phyloP scores from a whole-genome alignment of 2,329 filamentous ascomycete species.

The Arachnomyces sp. region DNA sequence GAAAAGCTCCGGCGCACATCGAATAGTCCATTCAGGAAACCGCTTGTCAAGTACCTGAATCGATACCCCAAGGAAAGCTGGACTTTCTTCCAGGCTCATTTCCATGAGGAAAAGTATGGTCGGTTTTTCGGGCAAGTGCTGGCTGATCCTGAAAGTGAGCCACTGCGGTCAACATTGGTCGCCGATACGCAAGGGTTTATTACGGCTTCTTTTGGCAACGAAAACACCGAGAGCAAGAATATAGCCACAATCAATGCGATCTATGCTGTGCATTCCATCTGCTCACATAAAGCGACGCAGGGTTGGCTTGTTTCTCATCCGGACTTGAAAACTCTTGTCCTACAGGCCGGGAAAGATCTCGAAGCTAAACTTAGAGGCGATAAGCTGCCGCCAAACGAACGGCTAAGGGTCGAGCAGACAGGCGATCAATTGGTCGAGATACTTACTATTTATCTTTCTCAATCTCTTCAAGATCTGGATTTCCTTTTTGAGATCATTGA shows the following conservation, averaged over 20 bases:
- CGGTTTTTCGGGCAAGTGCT: slow-evolving; percentile 86
- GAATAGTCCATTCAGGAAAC: slow-evolving; percentile 82
- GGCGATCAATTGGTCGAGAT: slow-evolving; percentile 81
- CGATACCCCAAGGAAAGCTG: slow-evolving; percentile 85
- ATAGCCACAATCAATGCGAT: slow-evolving; percentile 80
- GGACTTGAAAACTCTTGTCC: slow-evolving; percentile 51
- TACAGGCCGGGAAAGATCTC: slow-evolving; percentile 66
- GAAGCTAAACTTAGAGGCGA: slow-evolving; percentile 66
- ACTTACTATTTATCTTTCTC: slow-evolving; percentile 69
- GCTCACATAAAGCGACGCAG: slow-evolving; percentile 55
- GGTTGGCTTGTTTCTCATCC: slow-evolving; percentile 57
- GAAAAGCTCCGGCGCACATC: slow-evolving; percentile 76
- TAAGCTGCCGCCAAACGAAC: slow-evolving; percentile 61
- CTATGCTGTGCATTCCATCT: slow-evolving; percentile 74
- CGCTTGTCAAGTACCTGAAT: slow-evolving; percentile 88
- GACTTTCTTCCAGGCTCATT: slow-evolving; percentile 66
- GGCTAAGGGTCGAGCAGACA: slow-evolving; percentile 80
- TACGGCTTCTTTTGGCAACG: slow-evolving; percentile 55
- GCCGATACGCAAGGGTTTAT: slow-evolving; percentile 67
- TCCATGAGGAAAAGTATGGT: slow-evolving; percentile 81
- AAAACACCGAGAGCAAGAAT: slow-evolving; percentile 60
- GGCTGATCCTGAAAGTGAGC: slow-evolving; percentile 63
- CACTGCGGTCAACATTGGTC: slow-evolving; percentile 66
- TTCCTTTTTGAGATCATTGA: slow-evolving; percentile 79
- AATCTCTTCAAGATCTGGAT: slow-evolving; percentile 69